Base-by-base conservation (phyloP, 345 rosid species). In the Psidium friedrichsthalianum region DNA sequence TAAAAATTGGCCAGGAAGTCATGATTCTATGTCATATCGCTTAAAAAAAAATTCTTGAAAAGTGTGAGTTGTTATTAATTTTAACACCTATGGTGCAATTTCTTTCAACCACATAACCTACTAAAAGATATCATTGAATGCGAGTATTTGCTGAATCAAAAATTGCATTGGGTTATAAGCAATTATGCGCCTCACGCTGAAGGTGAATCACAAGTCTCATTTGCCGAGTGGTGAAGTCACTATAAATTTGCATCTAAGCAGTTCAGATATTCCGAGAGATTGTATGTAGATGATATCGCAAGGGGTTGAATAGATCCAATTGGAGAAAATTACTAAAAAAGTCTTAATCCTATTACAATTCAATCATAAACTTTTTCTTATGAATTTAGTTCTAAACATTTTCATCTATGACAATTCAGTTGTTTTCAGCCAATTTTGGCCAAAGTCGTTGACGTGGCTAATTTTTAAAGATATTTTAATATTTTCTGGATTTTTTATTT, bases 211-310 rank as follows among this genome's bases (percentile, higher is more conserved):
- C 74, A 59, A 59, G 2, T 59, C 74, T 59, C 10, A 59, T 59
- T 0, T 3, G 16, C 16, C 13, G 74, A 27, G 74, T 8, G 5
- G 5, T 15, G 22, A 15, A 61, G 40, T 14, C 21, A 15, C 42
- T 27, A 7, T 61, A 29, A 29, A 14, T 14, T 0, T 61, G 21
- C 21, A 61, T 15, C 11, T 61, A 61, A 61, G 22, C 21, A 61
- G 22, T 61, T 29, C 42, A 61, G 16, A 29, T 29, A 16, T 9
- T 1, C 0, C 1, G 22, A 29, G 11, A 29, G 42, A 7, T 15
- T 16, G 42, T 61, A 4, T 29, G 10, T 61, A 21, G 11, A 61
- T 6, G 29, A 32, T 29, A 29, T 32, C 8, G 22, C 18, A 0
- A 61, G 22, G 44, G 44, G 6, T 42, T 42, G 6, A 42, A 42